phyloP scores from a whole-genome alignment of 495 filamentous ascomycete genomes.

The Staphylotrichum tortipilum region DNA sequence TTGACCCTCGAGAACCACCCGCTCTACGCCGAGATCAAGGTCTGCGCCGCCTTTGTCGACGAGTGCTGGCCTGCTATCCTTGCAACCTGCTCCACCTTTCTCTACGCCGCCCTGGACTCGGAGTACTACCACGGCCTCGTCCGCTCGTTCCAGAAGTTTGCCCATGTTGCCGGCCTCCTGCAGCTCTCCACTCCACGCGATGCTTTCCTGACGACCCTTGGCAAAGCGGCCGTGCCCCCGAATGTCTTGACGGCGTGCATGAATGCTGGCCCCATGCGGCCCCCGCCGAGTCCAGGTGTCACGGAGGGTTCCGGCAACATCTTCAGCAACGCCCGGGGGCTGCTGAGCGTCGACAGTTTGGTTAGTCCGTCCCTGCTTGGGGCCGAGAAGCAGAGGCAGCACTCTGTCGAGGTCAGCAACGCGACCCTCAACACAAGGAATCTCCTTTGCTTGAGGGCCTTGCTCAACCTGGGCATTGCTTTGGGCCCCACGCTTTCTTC shows the following conservation, averaged over 20 bases:
- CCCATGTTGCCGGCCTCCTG: constrained; percentile 86
- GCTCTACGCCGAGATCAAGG: constrained; percentile 57
- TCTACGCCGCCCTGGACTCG: constrained; percentile 85
- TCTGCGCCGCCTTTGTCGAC: constrained; percentile 73
- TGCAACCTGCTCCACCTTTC: constrained; percentile 86
- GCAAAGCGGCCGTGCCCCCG: constrained; percentile 82
- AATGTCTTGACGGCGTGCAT: constrained; percentile 58
- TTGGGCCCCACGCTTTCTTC: constrained; percentile 76
- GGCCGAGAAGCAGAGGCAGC: constrained; percentile 45
- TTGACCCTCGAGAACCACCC: constrained; percentile 62
- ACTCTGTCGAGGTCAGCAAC: constrained; percentile 38
- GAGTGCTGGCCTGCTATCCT: constrained; percentile 94
- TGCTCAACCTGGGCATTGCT: constrained; percentile 91
- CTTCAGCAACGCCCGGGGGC: constrained; percentile 53
- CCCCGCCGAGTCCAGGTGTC: constrained; percentile 31
- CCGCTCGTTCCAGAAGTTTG: constrained; percentile 90
- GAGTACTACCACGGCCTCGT: constrained; percentile 90
- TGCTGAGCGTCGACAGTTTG: constrained; percentile 56
- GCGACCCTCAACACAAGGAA: constrained; percentile 76
- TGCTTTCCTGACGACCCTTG: constrained; percentile 87
- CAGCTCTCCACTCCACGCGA: constrained; percentile 78
- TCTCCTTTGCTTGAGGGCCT: constrained; percentile 76
- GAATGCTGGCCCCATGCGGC: constrained; percentile 33
- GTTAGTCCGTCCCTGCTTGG: constrained; percentile 39
- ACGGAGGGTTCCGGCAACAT: constrained; percentile 44